phyloP scores from a whole-genome alignment of 1,139 yeast species.

The Chernovozyma sophiae-reginae region DNA sequence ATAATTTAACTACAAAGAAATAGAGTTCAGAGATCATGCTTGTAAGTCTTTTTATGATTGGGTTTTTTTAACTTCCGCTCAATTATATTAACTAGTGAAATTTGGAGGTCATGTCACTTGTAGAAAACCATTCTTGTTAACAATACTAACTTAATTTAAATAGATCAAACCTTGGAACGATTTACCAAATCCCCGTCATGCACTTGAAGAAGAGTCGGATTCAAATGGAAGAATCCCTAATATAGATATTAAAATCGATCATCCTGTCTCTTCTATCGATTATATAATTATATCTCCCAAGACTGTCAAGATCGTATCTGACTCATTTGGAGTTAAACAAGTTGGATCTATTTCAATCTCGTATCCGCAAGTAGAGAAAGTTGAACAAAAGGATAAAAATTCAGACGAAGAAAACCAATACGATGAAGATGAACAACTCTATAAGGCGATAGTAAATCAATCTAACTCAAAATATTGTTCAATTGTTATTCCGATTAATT shows the following conservation, averaged over 20 bases:
- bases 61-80: too few species aligned
- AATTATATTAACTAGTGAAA: too few species aligned
- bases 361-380: constrained; percentile 17
- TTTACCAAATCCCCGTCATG: constrained; percentile 50
- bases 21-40: too few species aligned
- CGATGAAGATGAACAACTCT: constrained; percentile 56
- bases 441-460: constrained; percentile 26
- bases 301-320: constrained; percentile 22
- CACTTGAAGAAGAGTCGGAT: constrained; percentile 43
- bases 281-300: constrained; percentile 25
- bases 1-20: too few species aligned
- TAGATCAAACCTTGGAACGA: constrained; percentile 58
- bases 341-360: constrained; percentile 22
- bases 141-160: too few species aligned
- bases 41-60: too few species aligned
- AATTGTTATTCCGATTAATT: constrained; percentile 22
- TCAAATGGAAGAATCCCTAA: constrained; percentile 2
- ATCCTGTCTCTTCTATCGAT: constrained; percentile 6
- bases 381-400: too few species aligned
- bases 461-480: constrained; percentile 21
- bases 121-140: constrained; percentile 10
- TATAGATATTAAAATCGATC: not conserved
- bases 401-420: constrained; percentile 22
- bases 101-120: too few species aligned
- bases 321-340: constrained; percentile 13